Percentiles rank a stretch among this genome's conserved stretches.
Conservation (phyloP, 495 filamentous ascomycete genomes). For the Rhypophila decipiens region DNA sequence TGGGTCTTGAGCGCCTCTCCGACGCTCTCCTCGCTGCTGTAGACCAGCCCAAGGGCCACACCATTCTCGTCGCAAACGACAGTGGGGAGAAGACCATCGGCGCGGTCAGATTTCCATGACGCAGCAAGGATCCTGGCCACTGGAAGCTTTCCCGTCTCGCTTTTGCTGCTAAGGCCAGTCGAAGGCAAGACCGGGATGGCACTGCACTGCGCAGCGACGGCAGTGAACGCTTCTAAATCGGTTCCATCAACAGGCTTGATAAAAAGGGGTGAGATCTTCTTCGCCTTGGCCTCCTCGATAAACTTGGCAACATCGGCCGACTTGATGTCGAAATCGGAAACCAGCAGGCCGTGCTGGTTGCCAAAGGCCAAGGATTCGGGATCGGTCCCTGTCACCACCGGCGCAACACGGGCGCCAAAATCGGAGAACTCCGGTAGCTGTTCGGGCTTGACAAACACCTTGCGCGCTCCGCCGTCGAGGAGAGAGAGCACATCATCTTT, state of each 20-base stretch:
- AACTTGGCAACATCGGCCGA: slow-evolving; percentile 34
- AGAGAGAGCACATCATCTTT: slow-evolving; percentile 68
- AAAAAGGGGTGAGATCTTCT: slow-evolving; percentile 41
- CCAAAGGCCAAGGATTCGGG: slow-evolving; percentile 21
- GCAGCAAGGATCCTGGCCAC: slow-evolving; percentile 64
- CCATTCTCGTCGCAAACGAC: slow-evolving; percentile 87
- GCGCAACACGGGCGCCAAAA: slow-evolving; percentile 38
- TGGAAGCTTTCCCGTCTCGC: slow-evolving; percentile 51
- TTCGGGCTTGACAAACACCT: slow-evolving; percentile 70
- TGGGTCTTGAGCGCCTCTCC: slow-evolving; percentile 79
- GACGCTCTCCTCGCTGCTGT: slow-evolving; percentile 87
- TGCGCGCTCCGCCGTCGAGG: slow-evolving; percentile 80
- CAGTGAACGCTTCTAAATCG: slow-evolving; percentile 46
- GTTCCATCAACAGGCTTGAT: slow-evolving; percentile 37
- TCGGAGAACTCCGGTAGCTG: slow-evolving; percentile 44
- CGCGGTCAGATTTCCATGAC: slow-evolving; percentile 67
- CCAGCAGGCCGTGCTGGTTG: slow-evolving; percentile 35
- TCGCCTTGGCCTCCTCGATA: slow-evolving; percentile 37
- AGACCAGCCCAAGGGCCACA: slow-evolving; percentile 78
- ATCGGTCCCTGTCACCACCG: slow-evolving; percentile 26
- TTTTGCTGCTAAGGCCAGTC: slow-evolving; percentile 57
- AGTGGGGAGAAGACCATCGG: slow-evolving; percentile 81
- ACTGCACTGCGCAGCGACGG: slow-evolving; percentile 46
- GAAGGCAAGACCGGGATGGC: slow-evolving; percentile 77
- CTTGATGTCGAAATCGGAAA: slow-evolving; percentile 40